Conservation (phyloP, 2,329 filamentous ascomycete species). For the Hirsutella thompsonii region DNA sequence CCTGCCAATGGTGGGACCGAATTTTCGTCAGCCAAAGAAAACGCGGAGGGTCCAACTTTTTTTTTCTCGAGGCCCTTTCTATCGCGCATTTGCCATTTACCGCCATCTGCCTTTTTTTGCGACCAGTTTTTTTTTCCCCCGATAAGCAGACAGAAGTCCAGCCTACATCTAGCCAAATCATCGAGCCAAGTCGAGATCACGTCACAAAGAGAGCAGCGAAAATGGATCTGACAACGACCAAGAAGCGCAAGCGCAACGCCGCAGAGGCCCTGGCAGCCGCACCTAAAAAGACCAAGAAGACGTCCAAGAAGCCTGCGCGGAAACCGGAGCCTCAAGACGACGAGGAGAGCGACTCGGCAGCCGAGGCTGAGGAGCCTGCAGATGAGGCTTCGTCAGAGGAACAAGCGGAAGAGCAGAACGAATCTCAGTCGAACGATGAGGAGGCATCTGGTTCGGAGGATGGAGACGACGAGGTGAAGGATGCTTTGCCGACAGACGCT, state of each 20-base stretch:
- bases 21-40: neutral
- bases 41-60: slow-evolving; percentile 4
- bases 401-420: slow-evolving; percentile 9
- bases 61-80: slow-evolving; percentile 7
- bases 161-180: too few species aligned
- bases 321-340: slow-evolving; percentile 15
- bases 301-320: slow-evolving; percentile 20
- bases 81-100: neutral
- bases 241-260: slow-evolving; percentile 31
- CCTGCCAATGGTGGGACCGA: neutral
- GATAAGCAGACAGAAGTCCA: too few species aligned
- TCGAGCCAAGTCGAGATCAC: neutral
- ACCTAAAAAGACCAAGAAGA: slow-evolving; percentile 28
- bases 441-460: slow-evolving; percentile 15
- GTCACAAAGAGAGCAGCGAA: neutral
- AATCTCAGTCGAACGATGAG: slow-evolving; percentile 9
- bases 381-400: slow-evolving; percentile 14
- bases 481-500: slow-evolving; percentile 20
- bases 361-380: slow-evolving; percentile 11
- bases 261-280: slow-evolving; percentile 16
- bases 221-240: slow-evolving; percentile 23
- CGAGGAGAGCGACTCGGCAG: slow-evolving; percentile 14
- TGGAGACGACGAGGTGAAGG: slow-evolving; percentile 16
- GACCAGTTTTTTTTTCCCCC: neutral
- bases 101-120: neutral